Conservation (phyloP, 2,329 filamentous ascomycete genomes). For the Simplicillium sp. region DNA sequence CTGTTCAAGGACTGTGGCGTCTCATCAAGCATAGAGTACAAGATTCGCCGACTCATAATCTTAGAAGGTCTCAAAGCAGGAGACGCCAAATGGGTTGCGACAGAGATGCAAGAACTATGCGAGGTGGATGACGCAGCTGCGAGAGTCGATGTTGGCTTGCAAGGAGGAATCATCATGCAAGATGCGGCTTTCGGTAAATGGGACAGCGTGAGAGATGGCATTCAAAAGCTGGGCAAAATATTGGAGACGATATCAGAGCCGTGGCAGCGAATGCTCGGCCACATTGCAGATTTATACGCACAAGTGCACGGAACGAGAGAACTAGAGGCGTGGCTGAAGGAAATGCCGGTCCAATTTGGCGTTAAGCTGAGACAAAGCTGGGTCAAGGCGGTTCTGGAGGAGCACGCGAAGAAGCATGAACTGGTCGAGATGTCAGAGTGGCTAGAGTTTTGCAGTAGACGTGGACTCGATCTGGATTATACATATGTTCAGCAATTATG, state of each 20-base stretch:
- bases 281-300: slow-evolving; percentile 23
- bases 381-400: slow-evolving; percentile 19
- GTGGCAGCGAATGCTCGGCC: neutral
- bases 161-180: slow-evolving; percentile 15
- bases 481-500: slow-evolving; percentile 16
- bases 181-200: slow-evolving; percentile 18
- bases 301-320: slow-evolving; percentile 14
- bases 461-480: slow-evolving; percentile 18
- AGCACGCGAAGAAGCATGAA: slow-evolving; percentile 18
- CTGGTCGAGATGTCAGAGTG: slow-evolving; percentile 17
- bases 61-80: slow-evolving; percentile 14
- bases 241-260: neutral
- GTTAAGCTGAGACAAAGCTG: slow-evolving; percentile 18
- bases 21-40: slow-evolving; percentile 13
- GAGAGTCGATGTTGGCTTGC: slow-evolving; percentile 16
- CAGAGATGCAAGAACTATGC: slow-evolving; percentile 15
- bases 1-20: slow-evolving; percentile 13
- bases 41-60: slow-evolving; percentile 17
- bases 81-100: slow-evolving; percentile 14
- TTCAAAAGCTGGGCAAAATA: slow-evolving; percentile 12
- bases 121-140: slow-evolving; percentile 10
- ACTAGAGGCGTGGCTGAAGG: slow-evolving; percentile 18
- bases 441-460: slow-evolving; percentile 20
- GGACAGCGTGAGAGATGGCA: slow-evolving; percentile 12
- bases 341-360: slow-evolving; percentile 13